Base-by-base conservation (phyloP, 1,284 basidiomycete species). In the Thelephora terrestris region DNA sequence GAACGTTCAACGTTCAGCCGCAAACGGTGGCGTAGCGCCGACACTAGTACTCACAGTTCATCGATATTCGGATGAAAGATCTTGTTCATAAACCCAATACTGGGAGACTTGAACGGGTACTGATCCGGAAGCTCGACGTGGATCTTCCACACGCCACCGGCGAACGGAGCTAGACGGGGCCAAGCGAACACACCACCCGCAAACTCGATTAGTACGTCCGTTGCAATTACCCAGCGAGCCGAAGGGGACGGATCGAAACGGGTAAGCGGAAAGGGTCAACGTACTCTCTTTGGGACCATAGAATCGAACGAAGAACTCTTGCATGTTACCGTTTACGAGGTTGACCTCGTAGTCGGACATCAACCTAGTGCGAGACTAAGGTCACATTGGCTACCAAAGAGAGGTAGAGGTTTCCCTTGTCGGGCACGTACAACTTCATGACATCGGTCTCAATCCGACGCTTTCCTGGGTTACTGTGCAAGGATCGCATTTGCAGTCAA, bases 51-150 rank as follows among this genome's bases (percentile, higher is more conserved):
- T 62, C 60, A 92, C 88, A 94, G 69, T 67, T 97, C 94, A 67
- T 97, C 93, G 60, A 97, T 97, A 64, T 97, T 98, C 9, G 95
- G 95, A 62, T 99, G 95, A 66, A 97, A 99, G 64, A 99, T 98
- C 84, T 97, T 97, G 80, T 99, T 99, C 91, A 97, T 95, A 70
- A 99, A 99, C 1, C 95, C 95, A 58, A 99, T 99, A 61, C 91
- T 95, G 2, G 96, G 95, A 29, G 91, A 95, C 69, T 99, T 99
- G 81, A 89, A 99, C 1, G 95, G 96, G 63, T 99, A 99, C 66
- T 96, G 91, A 60, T 98, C 93, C 4, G 96, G 95, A n/a, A 99
- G 76, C 64, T 99, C 96, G 51, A 99, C 96, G 61, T 98, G 96
- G 52, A 99, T 94, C 78, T 95, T 97, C 95, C 95, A 99, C 42